phyloP scores from a whole-genome alignment of 306 rosid genomes.

The Cotoneaster glaucophyllus region DNA sequence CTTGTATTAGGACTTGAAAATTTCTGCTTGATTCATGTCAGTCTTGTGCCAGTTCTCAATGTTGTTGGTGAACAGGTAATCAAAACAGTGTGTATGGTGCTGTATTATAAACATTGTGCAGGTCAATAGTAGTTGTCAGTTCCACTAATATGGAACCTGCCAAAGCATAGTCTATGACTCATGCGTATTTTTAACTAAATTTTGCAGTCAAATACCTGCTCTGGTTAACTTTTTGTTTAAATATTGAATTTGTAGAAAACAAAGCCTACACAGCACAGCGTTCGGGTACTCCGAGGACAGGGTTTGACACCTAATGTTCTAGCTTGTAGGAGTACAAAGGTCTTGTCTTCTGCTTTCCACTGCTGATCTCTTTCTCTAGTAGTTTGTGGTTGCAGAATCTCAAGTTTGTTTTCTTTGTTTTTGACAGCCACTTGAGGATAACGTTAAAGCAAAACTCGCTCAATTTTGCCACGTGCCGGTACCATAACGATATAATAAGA shows the following conservation, averaged over 20 bases:
- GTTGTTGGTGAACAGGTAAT: conserved; percentile 91
- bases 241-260: conserved; percentile 55
- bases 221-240: conserved; percentile 3
- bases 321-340: conserved; percentile 87
- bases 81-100: background rate
- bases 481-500: conserved; percentile 11
- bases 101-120: background rate
- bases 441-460: conserved; percentile 63
- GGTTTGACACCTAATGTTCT: conserved; percentile 80
- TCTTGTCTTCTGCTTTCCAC: conserved; percentile 24
- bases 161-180: background rate
- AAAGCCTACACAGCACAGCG: conserved; percentile 90
- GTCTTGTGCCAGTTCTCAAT: conserved; percentile 72
- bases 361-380: background rate
- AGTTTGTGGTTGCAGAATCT: conserved; percentile 1
- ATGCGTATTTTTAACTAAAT: background rate
- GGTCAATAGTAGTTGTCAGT: conserved; percentile 1
- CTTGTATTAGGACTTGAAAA: conserved; percentile 54
- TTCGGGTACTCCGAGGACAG: conserved; percentile 77
- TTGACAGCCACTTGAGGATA: conserved; percentile 62
- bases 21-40: conserved; percentile 80
- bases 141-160: background rate
- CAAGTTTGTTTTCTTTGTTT: conserved; percentile 14
- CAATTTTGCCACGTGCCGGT: conserved; percentile 90
- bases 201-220: background rate